These are phyloP conservation scores for Solidago caesia DNA, from an alignment of 129 eudicot species.

Conservation along the genomic window DNA sequence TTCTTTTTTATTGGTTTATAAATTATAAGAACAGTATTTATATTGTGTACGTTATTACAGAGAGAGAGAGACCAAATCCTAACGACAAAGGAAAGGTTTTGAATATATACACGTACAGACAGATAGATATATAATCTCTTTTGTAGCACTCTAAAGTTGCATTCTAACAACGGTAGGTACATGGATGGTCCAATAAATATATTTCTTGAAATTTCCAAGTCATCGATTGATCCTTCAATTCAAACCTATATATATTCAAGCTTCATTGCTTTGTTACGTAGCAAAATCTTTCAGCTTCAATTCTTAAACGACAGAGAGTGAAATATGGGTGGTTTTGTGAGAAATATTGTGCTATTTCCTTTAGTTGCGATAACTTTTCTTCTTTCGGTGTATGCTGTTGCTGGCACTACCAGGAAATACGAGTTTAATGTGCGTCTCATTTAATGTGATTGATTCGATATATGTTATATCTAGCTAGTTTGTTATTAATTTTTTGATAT, in stretches of 20 bases:
- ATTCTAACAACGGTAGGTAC: conserved; percentile 15
- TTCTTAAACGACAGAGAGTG: background rate
- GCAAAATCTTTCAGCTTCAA: background rate
- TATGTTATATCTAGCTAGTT: background rate
- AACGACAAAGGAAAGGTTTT: conserved; percentile 15
- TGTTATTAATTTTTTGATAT: background rate
- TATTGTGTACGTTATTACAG: background rate
- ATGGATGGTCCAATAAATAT: background rate
- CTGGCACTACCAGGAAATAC: conserved; percentile 8
- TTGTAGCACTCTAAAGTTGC: conserved; percentile 16
- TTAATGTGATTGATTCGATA: background rate
- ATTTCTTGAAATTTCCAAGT: background rate
- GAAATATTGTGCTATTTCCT: background rate
- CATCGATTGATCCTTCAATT: background rate
- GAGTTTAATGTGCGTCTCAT: conserved; percentile 20
- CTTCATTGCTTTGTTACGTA: background rate
- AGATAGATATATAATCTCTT: conserved; percentile 2
- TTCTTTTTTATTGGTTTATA: background rate
- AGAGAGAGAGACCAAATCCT: background rate
- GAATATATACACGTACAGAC: background rate
- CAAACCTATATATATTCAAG: conserved; percentile 4
- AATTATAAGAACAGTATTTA: background rate
- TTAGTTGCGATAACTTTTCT: conserved; percentile 12
- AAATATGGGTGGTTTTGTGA: conserved; percentile 1
- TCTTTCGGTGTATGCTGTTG: background rate